A percentile compares a stretch with the other conserved stretches of the same genome.
Conservation (phyloP, 495 filamentous ascomycete genomes). For the Xanthoparmelia taractica region DNA sequence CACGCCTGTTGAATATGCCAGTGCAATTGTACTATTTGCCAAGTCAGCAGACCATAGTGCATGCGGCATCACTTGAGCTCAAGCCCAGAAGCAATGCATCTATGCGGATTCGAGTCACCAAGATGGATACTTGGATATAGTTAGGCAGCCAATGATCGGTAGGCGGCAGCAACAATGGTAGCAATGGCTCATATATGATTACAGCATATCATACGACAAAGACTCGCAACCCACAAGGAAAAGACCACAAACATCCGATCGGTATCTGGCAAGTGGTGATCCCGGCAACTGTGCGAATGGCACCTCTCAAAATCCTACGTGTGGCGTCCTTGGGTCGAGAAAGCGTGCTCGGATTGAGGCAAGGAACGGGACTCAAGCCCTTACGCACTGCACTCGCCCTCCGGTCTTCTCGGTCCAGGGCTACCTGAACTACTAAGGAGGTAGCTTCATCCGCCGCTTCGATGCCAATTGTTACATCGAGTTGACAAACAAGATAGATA, state of each 20-base stretch:
- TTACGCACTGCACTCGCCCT: constrained; percentile 34
- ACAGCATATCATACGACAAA: constrained; percentile 88
- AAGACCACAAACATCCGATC: constrained; percentile 68
- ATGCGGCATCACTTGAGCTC: constrained; percentile 97
- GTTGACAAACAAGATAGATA: constrained; percentile 94
- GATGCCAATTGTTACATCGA: constrained; percentile 98
- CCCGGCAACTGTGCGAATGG: constrained; percentile 57
- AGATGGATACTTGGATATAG: constrained; percentile 82
- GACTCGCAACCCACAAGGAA: constrained; percentile 71
- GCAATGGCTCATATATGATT: constrained; percentile 92
- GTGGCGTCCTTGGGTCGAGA: background rate
- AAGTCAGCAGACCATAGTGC: constrained; percentile 89
- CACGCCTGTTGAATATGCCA: constrained; percentile 77
- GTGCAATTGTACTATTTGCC: constrained; percentile 81
- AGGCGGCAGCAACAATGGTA: constrained; percentile 91
- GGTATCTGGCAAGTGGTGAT: constrained; percentile 32
- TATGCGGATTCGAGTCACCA: constrained; percentile 97
- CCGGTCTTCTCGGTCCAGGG: constrained; percentile 96
- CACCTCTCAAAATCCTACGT: background rate
- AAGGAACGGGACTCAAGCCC: constrained; percentile 31
- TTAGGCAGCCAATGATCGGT: constrained; percentile 74
- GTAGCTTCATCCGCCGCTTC: constrained; percentile 91
- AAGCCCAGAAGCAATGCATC: constrained; percentile 93
- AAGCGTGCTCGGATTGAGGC: constrained; percentile 27
- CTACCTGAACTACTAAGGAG: constrained; percentile 89